These are phyloP conservation scores for Clarireedia homoeocarpa DNA, from an alignment of 2,329 filamentous ascomycete species.

Conservation along the genomic window DNA sequence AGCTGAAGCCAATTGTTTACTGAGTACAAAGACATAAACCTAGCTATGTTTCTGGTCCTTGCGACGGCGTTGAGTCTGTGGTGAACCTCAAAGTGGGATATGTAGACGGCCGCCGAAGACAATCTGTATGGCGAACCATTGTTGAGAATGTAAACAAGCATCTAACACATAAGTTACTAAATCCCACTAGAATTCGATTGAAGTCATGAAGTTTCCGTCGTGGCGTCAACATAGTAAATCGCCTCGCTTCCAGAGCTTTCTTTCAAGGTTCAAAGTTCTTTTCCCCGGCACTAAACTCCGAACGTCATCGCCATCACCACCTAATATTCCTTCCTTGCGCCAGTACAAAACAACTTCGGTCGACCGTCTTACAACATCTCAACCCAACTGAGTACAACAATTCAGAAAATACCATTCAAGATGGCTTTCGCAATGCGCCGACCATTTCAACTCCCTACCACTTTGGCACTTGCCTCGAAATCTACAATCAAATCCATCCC, in stretches of 20 bases:
- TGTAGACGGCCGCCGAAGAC: too few relatives aligned
- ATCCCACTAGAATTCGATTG: too few relatives aligned
- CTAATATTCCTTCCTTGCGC: neutral
- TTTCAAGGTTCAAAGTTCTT: neutral
- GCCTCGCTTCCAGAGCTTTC: conserved; percentile 9
- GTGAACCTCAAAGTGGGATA: too few relatives aligned
- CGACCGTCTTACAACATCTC: neutral
- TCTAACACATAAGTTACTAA: too few relatives aligned
- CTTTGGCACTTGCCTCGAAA: conserved; percentile 43
- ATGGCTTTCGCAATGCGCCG: conserved; percentile 61
- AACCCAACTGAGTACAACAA: neutral
- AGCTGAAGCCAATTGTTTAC: too few relatives aligned
- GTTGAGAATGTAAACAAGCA: too few relatives aligned
- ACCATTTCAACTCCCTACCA: conserved; percentile 54
- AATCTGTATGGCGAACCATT: too few relatives aligned
- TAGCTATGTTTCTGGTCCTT: too few relatives aligned
- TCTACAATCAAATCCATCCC: conserved; percentile 39
- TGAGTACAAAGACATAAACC: too few relatives aligned
- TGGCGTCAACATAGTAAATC: neutral
- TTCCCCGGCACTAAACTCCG: conserved; percentile 6
- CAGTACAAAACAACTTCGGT: neutral
- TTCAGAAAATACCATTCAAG: conserved; percentile 15
- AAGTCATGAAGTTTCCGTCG: too few relatives aligned
- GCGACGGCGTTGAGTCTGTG: too few relatives aligned
- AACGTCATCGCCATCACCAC: neutral